A percentile compares a stretch with the other conserved stretches of the same genome.
These are phyloP conservation scores for Vaccinium darrowii DNA, from an alignment of 148 eudicot genomes.

Conservation along the genomic window DNA sequence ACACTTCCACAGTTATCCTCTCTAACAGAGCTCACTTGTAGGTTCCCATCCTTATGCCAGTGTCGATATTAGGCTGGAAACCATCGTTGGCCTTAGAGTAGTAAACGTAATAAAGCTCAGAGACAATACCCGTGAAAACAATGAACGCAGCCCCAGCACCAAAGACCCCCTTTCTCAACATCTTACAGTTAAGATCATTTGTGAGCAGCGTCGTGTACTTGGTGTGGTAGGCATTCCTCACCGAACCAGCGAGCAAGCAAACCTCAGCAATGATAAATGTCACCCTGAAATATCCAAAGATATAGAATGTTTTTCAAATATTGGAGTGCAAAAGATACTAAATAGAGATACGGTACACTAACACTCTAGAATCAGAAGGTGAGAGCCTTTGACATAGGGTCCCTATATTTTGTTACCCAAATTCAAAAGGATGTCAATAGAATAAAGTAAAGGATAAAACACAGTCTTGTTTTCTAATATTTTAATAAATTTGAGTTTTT, in stretches of 20 bases:
- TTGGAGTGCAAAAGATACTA: background rate
- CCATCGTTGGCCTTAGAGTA: constrained; percentile 53
- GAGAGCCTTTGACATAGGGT: background rate
- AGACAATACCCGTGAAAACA: constrained; percentile 65
- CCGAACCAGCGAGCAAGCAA: constrained; percentile 86
- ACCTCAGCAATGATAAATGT: constrained; percentile 78
- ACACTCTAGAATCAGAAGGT: background rate
- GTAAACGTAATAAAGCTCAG: constrained; percentile 74
- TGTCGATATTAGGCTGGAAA: constrained; percentile 32
- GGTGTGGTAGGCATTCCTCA: constrained; percentile 71
- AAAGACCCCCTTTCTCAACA: constrained; percentile 77
- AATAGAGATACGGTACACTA: background rate
- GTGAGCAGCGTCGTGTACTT: constrained; percentile 43
- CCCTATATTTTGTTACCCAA: background rate
- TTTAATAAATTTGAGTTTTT: background rate
- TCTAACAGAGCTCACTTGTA: constrained; percentile 22
- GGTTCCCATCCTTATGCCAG: constrained; percentile 69
- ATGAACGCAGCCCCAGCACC: constrained; percentile 86
- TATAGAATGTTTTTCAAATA: background rate
- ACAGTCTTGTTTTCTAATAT: background rate
- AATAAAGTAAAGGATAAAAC: background rate
- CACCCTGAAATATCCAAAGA: constrained; percentile 46
- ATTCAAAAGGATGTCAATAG: background rate
- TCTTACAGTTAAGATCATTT: constrained; percentile 53
- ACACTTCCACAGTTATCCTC: background rate